These are phyloP conservation scores for Salvia rosmarinus DNA, from an alignment of 257 asterid genomes.

Conservation along the genomic window DNA sequence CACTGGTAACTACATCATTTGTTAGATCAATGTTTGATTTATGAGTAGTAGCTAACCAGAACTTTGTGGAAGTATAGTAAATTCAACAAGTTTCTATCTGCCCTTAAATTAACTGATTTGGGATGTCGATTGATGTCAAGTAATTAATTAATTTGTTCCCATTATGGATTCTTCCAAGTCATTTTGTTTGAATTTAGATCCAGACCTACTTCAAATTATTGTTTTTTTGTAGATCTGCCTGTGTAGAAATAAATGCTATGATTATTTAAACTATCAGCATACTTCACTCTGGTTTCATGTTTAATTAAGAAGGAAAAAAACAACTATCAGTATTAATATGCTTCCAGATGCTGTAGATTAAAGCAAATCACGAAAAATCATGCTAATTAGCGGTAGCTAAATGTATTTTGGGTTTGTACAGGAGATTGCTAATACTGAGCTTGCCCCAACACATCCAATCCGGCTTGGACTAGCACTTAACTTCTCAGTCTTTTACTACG, in stretches of 20 bases:
- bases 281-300: background rate
- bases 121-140: background rate
- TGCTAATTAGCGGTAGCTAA: background rate
- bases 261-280: background rate
- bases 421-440: constrained; percentile 55
- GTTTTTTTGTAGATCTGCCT: background rate
- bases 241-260: background rate
- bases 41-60: background rate
- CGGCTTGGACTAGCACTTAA: constrained; percentile 61
- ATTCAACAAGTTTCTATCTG: background rate
- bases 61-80: background rate
- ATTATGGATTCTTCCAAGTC: background rate
- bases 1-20: background rate
- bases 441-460: constrained; percentile 60
- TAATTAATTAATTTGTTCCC: background rate
- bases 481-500: constrained; percentile 62
- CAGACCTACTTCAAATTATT: background rate
- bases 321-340: background rate
- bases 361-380: constrained; percentile 7
- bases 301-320: background rate
- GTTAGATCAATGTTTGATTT: background rate
- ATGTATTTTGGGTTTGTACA: constrained; percentile 26
- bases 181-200: constrained; percentile 5
- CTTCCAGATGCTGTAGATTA: background rate
- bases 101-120: background rate